A percentile compares a stretch with the other conserved stretches of the same genome.
phyloP scores from a whole-genome alignment of 768 basidiomycete genomes.

The Russula sp. region DNA sequence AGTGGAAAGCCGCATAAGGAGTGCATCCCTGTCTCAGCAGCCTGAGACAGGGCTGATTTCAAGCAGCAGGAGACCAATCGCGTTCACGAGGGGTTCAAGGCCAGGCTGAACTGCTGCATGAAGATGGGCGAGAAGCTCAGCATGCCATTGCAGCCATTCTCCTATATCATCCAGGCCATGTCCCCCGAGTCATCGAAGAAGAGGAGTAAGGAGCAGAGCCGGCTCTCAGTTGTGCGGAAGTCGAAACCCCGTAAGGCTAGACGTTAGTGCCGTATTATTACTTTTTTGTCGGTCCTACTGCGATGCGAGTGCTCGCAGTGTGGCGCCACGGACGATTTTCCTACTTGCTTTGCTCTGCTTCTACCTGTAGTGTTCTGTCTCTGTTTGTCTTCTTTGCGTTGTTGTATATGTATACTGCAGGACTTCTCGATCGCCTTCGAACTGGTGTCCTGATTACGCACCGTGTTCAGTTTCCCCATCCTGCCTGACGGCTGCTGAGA shows the following conservation, averaged over 20 bases:
- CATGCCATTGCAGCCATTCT: background rate
- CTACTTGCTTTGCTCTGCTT: background rate
- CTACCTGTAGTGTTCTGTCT: background rate
- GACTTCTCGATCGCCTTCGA: background rate
- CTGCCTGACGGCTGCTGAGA: background rate
- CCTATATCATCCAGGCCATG: background rate
- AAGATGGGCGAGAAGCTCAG: background rate
- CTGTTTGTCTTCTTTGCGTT: background rate
- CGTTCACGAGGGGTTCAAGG: background rate
- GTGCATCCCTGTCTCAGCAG: background rate
- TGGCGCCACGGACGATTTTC: background rate
- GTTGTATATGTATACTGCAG: background rate
- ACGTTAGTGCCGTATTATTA: background rate
- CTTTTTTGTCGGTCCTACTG: background rate
- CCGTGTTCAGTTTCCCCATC: background rate
- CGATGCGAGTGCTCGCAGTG: background rate
- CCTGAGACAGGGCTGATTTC: background rate
- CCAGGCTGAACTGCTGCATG: background rate
- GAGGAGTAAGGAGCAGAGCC: background rate
- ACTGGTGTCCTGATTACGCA: background rate
- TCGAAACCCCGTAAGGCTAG: background rate
- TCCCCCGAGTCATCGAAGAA: background rate
- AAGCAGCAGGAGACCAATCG: background rate
- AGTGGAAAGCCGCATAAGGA: background rate
- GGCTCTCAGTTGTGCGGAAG: background rate